These are phyloP conservation scores for Aspergillus affinis DNA, from an alignment of 495 filamentous ascomycete species.

Conservation along the genomic window DNA sequence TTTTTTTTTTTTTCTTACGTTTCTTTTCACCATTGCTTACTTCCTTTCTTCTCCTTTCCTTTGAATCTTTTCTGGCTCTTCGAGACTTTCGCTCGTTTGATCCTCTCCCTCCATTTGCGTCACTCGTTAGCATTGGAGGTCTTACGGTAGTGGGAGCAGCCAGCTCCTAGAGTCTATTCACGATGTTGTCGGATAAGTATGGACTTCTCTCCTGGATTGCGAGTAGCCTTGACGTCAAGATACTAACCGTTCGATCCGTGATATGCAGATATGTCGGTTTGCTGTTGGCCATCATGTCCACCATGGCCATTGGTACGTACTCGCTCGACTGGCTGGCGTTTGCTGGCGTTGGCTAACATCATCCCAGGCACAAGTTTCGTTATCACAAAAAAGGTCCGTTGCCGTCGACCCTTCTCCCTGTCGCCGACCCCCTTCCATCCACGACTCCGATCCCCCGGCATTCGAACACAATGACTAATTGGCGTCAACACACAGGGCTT, in stretches of 20 bases:
- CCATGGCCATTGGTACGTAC: slow-evolving; percentile 85
- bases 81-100: neutral
- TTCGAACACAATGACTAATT: slow-evolving; percentile 18
- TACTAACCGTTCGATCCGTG: slow-evolving; percentile 34
- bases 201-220: slow-evolving; percentile 22
- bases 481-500: slow-evolving; percentile 61
- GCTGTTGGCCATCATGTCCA: slow-evolving; percentile 83
- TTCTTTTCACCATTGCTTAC: slow-evolving; percentile 1
- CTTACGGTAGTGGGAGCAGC: slow-evolving; percentile 39
- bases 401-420: slow-evolving; percentile 8
- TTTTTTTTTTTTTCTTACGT: neutral
- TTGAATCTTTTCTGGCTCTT: neutral
- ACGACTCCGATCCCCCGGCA: neutral
- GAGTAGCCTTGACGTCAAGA: slow-evolving; percentile 14
- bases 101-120: slow-evolving; percentile 13
- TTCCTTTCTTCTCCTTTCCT: neutral
- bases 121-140: slow-evolving; percentile 38
- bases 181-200: slow-evolving; percentile 87
- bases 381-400: slow-evolving; percentile 83
- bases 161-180: slow-evolving; percentile 47
- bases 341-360: slow-evolving; percentile 18
- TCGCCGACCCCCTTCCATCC: slow-evolving; percentile 10
- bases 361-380: slow-evolving; percentile 81
- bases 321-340: neutral
- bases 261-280: slow-evolving; percentile 82